phyloP scores from a whole-genome alignment of 2,329 filamentous ascomycete genomes.

The Alternaria infectoria region DNA sequence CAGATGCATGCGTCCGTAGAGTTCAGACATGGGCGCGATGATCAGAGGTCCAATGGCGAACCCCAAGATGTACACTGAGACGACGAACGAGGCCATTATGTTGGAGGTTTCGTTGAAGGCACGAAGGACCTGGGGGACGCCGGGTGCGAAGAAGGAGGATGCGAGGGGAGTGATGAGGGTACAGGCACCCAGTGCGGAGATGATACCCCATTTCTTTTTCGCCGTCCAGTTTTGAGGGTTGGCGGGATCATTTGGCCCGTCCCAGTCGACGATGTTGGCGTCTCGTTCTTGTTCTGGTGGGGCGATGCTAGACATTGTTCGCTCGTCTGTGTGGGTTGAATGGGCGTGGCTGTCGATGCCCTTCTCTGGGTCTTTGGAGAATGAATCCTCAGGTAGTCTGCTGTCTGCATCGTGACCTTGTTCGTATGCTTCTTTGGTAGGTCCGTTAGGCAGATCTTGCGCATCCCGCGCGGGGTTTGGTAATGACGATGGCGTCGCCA shows the following conservation, averaged over 20 bases:
- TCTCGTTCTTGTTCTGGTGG: constrained; percentile 21
- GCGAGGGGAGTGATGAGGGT: constrained; percentile 50
- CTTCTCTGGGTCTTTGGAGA: constrained; percentile 37
- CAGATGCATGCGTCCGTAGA: constrained; percentile 41
- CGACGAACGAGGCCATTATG: constrained; percentile 45
- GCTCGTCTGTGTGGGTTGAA: constrained; percentile 35
- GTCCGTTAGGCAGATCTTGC: constrained; percentile 26
- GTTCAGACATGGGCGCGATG: constrained; percentile 46
- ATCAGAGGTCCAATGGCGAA: constrained; percentile 48
- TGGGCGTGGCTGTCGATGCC: constrained; percentile 25
- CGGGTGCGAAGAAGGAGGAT: constrained; percentile 61
- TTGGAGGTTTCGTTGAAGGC: constrained; percentile 41
- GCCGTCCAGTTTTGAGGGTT: constrained; percentile 50
- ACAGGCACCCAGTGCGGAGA: constrained; percentile 41
- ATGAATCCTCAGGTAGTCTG: constrained; percentile 11
- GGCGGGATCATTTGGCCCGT: constrained; percentile 45
- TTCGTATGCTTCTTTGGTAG: constrained; percentile 30
- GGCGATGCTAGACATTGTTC: constrained; percentile 23
- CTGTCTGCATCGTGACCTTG: constrained; percentile 36
- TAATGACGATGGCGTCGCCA: constrained; percentile 31
- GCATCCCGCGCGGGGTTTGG: constrained; percentile 25
- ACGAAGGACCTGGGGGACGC: constrained; percentile 59
- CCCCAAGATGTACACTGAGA: constrained; percentile 49
- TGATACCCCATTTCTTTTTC: constrained; percentile 47
- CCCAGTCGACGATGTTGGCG: constrained; percentile 44